Evolutionary conservation across 2,329 filamentous ascomycete species (phyloP).

Genomic region (Colletotrichum incanum): DNA sequence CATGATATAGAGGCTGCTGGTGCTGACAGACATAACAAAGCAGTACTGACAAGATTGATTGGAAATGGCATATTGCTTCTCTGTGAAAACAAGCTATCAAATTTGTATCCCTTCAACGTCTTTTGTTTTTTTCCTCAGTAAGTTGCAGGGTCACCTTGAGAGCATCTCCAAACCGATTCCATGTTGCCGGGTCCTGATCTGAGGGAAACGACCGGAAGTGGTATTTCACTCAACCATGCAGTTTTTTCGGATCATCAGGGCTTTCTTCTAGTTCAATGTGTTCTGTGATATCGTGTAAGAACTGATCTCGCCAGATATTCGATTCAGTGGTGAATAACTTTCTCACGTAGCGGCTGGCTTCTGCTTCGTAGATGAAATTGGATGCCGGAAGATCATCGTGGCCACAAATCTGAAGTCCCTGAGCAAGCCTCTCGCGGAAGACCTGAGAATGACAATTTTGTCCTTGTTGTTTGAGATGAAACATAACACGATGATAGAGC

Average conservation of each 20-base stretch:
- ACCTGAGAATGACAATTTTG: background rate
- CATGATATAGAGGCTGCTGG: too few species aligned
- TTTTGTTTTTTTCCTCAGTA: background rate
- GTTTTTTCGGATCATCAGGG: background rate
- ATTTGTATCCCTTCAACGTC: background rate
- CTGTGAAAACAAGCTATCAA: background rate
- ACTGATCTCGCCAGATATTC: conserved; percentile 8
- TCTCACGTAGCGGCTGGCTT: conserved; percentile 1
- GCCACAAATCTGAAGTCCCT: conserved; percentile 19
- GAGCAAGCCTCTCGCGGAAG: conserved; percentile 6
- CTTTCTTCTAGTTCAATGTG: background rate
- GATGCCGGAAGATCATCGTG: background rate
- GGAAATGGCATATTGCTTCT: background rate
- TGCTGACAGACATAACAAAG: background rate
- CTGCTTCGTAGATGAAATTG: conserved; percentile 18
- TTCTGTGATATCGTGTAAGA: background rate
- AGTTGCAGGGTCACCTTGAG: background rate
- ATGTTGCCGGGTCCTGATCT: background rate
- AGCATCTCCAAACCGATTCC: background rate
- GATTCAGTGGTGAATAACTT: conserved; percentile 8
- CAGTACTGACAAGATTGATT: background rate
- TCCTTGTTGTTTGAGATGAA: conserved; percentile 1
- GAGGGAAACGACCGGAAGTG: background rate
- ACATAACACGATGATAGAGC: conserved; percentile 24
- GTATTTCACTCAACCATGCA: background rate